phyloP scores from a whole-genome alignment of 805 yeast genomes.

The Nakazawaea wickerhamii region DNA sequence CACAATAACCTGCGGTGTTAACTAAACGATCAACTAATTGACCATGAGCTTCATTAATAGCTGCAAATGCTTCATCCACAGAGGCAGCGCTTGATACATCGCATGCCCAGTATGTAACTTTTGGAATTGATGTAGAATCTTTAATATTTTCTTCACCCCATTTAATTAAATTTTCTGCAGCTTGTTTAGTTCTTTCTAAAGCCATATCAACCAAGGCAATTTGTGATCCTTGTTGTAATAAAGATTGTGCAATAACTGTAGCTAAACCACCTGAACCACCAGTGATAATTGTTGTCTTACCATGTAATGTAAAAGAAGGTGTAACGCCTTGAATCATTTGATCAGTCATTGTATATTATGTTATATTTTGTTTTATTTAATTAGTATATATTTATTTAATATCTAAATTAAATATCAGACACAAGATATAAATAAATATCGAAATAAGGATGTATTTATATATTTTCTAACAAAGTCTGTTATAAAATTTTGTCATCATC shows the following conservation, averaged over 20 bases:
- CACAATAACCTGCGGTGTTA: slow-evolving; percentile 83
- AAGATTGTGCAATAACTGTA: slow-evolving; percentile 56
- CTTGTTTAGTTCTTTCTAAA: slow-evolving; percentile 52
- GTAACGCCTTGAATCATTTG: slow-evolving; percentile 35
- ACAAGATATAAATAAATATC: no score
- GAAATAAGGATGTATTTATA: no score
- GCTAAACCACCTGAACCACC: slow-evolving; percentile 84
- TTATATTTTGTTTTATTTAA: background rate
- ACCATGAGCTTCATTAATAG: slow-evolving; percentile 51
- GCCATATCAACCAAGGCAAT: slow-evolving; percentile 69
- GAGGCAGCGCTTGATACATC: slow-evolving; percentile 61
- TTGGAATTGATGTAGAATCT: slow-evolving; percentile 29
- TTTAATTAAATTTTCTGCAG: slow-evolving; percentile 39
- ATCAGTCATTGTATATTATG: background rate
- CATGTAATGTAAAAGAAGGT: slow-evolving; percentile 64
- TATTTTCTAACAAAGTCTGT: no score
- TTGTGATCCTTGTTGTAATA: slow-evolving; percentile 72
- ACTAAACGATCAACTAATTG: slow-evolving; percentile 59
- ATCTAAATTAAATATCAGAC: background rate
- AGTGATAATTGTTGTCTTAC: slow-evolving; percentile 65
- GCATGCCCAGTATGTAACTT: slow-evolving; percentile 62
- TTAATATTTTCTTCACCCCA: slow-evolving; percentile 39
- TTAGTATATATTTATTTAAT: background rate
- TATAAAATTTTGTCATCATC: no score
- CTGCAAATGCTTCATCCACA: slow-evolving; percentile 53